Percentiles rank a stretch among this genome's conserved stretches.
These are phyloP conservation scores for Fusarium keratoplasticum DNA, from an alignment of 2,329 filamentous ascomycete genomes.

Conservation along the genomic window DNA sequence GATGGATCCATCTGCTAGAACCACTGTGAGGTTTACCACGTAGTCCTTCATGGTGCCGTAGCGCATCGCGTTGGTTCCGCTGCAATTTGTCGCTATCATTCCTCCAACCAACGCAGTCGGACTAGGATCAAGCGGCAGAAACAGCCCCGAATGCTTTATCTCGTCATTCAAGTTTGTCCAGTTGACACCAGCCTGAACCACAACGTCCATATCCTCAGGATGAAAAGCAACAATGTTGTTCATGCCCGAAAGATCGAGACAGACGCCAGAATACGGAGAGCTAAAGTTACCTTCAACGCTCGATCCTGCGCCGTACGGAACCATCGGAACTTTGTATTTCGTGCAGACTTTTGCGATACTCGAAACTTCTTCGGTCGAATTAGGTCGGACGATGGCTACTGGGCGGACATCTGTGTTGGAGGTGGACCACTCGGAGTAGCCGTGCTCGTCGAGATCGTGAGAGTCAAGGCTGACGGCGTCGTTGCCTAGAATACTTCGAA, in stretches of 20 bases:
- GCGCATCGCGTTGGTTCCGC: constrained; percentile 68
- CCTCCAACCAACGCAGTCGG: constrained; percentile 69
- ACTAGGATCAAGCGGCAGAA: constrained; percentile 77
- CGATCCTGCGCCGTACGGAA: constrained; percentile 79
- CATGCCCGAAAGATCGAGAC: constrained; percentile 77
- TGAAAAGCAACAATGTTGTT: constrained; percentile 73
- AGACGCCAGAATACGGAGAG: constrained; percentile 74
- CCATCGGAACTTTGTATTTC: constrained; percentile 74
- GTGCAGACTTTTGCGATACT: constrained; percentile 71
- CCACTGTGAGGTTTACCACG: constrained; percentile 78
- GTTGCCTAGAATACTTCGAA: constrained; percentile 53
- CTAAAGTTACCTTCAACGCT: constrained; percentile 79
- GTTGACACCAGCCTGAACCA: constrained; percentile 75
- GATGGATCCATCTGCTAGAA: constrained; percentile 73
- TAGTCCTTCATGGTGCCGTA: constrained; percentile 84
- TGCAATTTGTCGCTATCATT: constrained; percentile 77
- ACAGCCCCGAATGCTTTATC: constrained; percentile 71
- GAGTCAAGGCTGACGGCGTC: constrained; percentile 73
- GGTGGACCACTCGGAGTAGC: constrained; percentile 78
- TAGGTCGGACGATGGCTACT: constrained; percentile 74
- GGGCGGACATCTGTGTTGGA: constrained; percentile 73
- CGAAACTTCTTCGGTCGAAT: constrained; percentile 72
- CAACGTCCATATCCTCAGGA: constrained; percentile 76
- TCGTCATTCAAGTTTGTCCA: constrained; percentile 76
- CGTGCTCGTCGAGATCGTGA: constrained; percentile 72